Evolutionary conservation across 225 moss, liverwort and hornwort species (phyloP).

Genomic region (Pseudoscleropodium purum): DNA sequence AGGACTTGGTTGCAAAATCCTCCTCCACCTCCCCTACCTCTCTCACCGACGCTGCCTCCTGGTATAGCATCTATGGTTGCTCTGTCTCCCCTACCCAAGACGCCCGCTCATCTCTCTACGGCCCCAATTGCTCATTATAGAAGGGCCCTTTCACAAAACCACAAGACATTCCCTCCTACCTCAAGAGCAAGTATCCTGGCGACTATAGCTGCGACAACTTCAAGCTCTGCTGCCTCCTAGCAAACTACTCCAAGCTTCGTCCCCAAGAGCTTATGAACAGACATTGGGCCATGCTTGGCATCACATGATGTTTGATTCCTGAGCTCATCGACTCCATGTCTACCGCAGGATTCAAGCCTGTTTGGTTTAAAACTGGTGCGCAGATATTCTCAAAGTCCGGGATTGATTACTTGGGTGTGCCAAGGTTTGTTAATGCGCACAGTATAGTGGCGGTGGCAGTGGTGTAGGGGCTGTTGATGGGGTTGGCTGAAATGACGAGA

Average conservation of each 20-base stretch:
- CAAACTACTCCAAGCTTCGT: conserved; percentile 16
- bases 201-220: conserved; percentile 41
- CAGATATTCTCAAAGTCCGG: conserved; percentile 33
- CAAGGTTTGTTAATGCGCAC: conserved; percentile 19
- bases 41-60: conserved; percentile 3
- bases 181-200: conserved; percentile 39
- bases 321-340: conserved; percentile 15
- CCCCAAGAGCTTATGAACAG: conserved; percentile 41
- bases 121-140: conserved; percentile 21
- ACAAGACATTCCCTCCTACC: conserved; percentile 9
- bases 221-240: conserved; percentile 8
- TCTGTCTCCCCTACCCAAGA: conserved; percentile 11
- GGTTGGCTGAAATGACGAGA: conserved; percentile 18
- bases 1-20: conserved; percentile 16
- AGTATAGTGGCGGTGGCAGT: conserved; percentile 21
- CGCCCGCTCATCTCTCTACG: conserved; percentile 30
- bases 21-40: background rate
- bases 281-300: conserved; percentile 45
- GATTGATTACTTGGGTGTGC: conserved; percentile 30
- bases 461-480: conserved; percentile 27
- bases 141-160: conserved; percentile 6
- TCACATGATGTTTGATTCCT: conserved; percentile 22
- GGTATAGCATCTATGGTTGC: conserved; percentile 35
- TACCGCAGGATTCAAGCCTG: conserved; percentile 12
- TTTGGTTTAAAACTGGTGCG: conserved; percentile 36